Evolutionary conservation across 768 basidiomycete genomes (phyloP), one percentile per base, ranked within the genome.

Genomic region (Naganishia kalamii): DNA sequence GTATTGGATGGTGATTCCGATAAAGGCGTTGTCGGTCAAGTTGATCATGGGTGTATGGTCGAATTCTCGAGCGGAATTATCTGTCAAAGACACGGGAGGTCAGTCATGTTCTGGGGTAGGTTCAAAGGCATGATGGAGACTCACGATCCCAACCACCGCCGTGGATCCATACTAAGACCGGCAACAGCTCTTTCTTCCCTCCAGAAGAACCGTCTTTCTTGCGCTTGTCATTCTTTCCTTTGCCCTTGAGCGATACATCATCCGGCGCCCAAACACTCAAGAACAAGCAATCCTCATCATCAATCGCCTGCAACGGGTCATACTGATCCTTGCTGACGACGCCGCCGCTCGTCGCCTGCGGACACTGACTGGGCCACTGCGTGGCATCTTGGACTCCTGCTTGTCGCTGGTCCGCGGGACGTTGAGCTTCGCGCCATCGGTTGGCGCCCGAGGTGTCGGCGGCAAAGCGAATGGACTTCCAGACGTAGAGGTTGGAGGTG

Each of bases 1-100:
- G 54, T 68, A 68, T 44, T 68, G 63, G 47, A 68, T 65, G 17
- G 25, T 54, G 32, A 68, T 60, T 17, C 44, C 63, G 57, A 68
- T 54, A 40, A 51, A 50, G 7, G 60, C 30, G 46, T 63, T 49
- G 48, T 63, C 50, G 10, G 30, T 27, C 0, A 40, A 63, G 21
- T 35, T 40, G n/a, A 65, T 48, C 27, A 65, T 32, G 2, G 65
- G 65, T 2, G 54, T 59, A 47, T 43, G 54, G 48, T 65, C 65
- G 48, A 65, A 65, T 49, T 65, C 65, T 3, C 65, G 41, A 46
- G 59, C 65, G 13, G 65, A 65, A 46, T 65, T 65, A 47, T 60
- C 65, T 65, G 35, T 30, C 10, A 5, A 13, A 12, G 48, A 27
- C 10, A 19, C 10, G 17, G 27, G 29, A 1, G 11, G 23, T n/a